phyloP scores from a whole-genome alignment of 129 eudicot genomes.

The Flaveria brownii region DNA sequence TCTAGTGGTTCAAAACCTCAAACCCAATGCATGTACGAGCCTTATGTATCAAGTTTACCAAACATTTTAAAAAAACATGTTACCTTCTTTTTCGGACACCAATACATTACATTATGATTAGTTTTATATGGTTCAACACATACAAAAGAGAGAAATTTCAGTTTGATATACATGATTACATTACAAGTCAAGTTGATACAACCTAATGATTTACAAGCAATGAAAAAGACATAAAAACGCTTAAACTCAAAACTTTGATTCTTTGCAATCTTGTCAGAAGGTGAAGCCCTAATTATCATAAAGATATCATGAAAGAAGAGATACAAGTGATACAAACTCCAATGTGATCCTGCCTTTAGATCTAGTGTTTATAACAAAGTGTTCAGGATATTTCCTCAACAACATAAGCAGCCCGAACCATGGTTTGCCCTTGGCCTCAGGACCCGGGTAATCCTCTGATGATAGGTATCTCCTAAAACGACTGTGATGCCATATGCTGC shows the following conservation, averaged over 20 bases:
- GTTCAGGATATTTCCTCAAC: conserved; percentile 92
- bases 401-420: conserved; percentile 96
- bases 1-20: too few species aligned
- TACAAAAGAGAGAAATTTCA: background rate
- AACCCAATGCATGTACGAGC: too few species aligned
- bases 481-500: conserved; percentile 79
- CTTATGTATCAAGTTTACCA: too few species aligned
- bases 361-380: conserved; percentile 88
- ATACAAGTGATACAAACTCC: conserved; percentile 92
- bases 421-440: conserved; percentile 85
- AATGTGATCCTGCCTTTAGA: conserved; percentile 79
- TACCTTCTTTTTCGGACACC: too few species aligned
- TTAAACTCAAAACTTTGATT: conserved; percentile 5
- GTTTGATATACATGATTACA: background rate
- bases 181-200: background rate
- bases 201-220: background rate
- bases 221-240: background rate
- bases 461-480: conserved; percentile 88
- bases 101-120: too few species aligned
- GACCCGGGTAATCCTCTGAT: conserved; percentile 64
- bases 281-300: conserved; percentile 6
- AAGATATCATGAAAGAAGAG: conserved; percentile 62
- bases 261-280: conserved; percentile 14
- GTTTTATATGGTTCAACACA: background rate
- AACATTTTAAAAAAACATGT: too few species aligned